Evolutionary conservation across 352 stramenopile species (phyloP).

Genomic region (Phytophthora brassicae): DNA sequence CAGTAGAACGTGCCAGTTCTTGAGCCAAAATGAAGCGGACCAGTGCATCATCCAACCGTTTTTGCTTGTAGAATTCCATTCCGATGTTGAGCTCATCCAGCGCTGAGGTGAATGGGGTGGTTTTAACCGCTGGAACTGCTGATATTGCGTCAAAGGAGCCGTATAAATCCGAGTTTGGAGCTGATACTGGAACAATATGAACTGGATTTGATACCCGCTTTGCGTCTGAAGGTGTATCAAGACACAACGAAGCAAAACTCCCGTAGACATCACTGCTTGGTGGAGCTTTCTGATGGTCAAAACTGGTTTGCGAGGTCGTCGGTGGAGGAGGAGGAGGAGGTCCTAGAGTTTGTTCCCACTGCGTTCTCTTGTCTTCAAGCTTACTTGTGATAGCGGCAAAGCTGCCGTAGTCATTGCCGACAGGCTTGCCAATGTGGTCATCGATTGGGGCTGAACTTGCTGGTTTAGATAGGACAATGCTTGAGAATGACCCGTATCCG

Average conservation of each 20-base stretch:
- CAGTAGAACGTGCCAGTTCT: conserved; percentile 43
- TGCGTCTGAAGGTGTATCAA: not conserved
- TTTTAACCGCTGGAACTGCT: conserved; percentile 2
- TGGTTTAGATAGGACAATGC: conserved; percentile 28
- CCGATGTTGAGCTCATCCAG: conserved; percentile 72
- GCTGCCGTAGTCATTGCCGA: conserved; percentile 34
- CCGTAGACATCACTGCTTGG: conserved; percentile 29
- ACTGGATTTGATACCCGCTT: not conserved
- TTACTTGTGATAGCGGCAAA: conserved; percentile 21
- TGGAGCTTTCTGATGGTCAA: conserved; percentile 6
- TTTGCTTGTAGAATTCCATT: conserved; percentile 79
- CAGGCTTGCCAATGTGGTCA: no score
- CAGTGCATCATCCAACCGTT: conserved; percentile 61
- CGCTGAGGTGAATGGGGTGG: conserved; percentile 37
- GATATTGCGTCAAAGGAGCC: conserved; percentile 22
- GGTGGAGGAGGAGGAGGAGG: conserved; percentile 19
- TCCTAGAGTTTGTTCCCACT: conserved; percentile 25
- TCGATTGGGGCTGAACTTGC: not conserved
- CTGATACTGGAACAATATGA: conserved; percentile 2
- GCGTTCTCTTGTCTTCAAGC: conserved; percentile 16
- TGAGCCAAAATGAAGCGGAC: conserved; percentile 65
- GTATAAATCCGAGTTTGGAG: conserved; percentile 29
- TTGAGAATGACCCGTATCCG: conserved; percentile 35
- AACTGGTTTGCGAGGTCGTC: not conserved
- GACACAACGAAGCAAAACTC: conserved; percentile 36